phyloP scores from a whole-genome alignment of 148 eudicot species.

The Fagopyrum esculentum region DNA sequence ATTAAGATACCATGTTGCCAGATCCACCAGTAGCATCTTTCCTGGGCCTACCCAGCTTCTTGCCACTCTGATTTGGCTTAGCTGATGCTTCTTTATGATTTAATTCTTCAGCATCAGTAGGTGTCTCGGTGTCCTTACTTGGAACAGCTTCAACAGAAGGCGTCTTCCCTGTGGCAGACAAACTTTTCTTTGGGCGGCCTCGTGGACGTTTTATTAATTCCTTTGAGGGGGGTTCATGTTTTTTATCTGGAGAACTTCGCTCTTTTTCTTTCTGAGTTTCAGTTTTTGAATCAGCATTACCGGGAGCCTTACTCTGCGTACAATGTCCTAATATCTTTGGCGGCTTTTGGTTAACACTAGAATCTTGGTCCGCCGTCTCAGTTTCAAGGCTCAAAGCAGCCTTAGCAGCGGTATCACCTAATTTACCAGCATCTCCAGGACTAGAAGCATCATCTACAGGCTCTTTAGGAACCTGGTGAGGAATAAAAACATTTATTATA shows the following conservation, averaged over 20 bases:
- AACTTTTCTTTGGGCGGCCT: slow-evolving; percentile 14
- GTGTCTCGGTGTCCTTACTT: slow-evolving; percentile 13
- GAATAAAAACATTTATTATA: background rate
- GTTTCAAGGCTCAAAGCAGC: slow-evolving; percentile 14
- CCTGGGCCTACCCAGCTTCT: slow-evolving; percentile 26
- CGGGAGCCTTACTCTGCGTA: slow-evolving; percentile 14
- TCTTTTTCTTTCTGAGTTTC: slow-evolving; percentile 15
- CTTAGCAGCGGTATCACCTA: slow-evolving; percentile 11
- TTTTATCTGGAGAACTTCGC: slow-evolving; percentile 29
- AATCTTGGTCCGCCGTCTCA: slow-evolving; percentile 2
- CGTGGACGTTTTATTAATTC: slow-evolving; percentile 15
- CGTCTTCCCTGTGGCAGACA: slow-evolving; percentile 5
- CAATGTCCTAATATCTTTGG: slow-evolving; percentile 22
- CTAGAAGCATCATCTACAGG: slow-evolving; percentile 16
- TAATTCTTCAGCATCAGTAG: slow-evolving; percentile 19
- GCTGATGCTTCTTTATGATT: slow-evolving; percentile 7
- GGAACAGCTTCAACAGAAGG: slow-evolving; percentile 14
- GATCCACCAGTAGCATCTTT: slow-evolving; percentile 26
- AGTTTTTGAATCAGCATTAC: slow-evolving; percentile 9
- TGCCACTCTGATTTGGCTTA: slow-evolving; percentile 8
- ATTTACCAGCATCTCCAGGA: slow-evolving; percentile 9
- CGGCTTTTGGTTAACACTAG: slow-evolving; percentile 16
- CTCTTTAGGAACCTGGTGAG: slow-evolving; percentile 17
- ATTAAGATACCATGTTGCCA: slow-evolving; percentile 31
- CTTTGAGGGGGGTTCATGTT: slow-evolving; percentile 15